Conservation (phyloP, 805 yeast species). For the Ogataea polymorpha region DNA sequence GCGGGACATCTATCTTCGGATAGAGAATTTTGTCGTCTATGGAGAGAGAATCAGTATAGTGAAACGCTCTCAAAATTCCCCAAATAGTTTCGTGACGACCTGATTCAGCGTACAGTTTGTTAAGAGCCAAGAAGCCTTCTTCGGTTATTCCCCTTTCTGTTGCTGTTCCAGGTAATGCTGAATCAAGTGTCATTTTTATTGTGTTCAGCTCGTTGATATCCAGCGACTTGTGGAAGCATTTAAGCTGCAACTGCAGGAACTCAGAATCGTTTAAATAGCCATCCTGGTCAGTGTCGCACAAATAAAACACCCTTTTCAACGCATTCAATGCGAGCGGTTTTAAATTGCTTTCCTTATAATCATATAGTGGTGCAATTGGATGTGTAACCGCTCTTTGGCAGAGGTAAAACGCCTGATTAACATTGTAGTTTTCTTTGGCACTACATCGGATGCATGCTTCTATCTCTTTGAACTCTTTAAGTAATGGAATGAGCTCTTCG, state of each 20-base stretch:
- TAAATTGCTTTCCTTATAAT: slow-evolving; percentile 80
- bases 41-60: slow-evolving; percentile 89
- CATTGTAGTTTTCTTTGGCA: slow-evolving; percentile 79
- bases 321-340: slow-evolving; percentile 79
- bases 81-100: slow-evolving; percentile 97
- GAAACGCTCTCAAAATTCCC: slow-evolving; percentile 87
- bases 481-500: slow-evolving; percentile 81
- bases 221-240: slow-evolving; percentile 62
- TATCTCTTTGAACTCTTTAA: slow-evolving; percentile 89
- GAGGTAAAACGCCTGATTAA: slow-evolving; percentile 86
- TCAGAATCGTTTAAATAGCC: slow-evolving; percentile 74
- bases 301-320: slow-evolving; percentile 72
- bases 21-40: slow-evolving; percentile 73
- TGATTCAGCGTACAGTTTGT: slow-evolving; percentile 78
- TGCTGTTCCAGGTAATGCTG: slow-evolving; percentile 28
- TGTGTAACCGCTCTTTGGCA: slow-evolving; percentile 92
- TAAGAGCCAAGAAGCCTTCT: slow-evolving; percentile 73
- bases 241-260: slow-evolving; percentile 62
- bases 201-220: slow-evolving; percentile 46
- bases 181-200: slow-evolving; percentile 37
- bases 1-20: slow-evolving; percentile 75
- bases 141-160: slow-evolving; percentile 56
- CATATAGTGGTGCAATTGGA: slow-evolving; percentile 90
- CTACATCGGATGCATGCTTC: slow-evolving; percentile 89
- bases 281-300: slow-evolving; percentile 89